Percentiles rank a stretch among this genome's conserved stretches.
Evolutionary conservation across 768 basidiomycete species (phyloP).

Genomic region (Mycena indigotica): DNA sequence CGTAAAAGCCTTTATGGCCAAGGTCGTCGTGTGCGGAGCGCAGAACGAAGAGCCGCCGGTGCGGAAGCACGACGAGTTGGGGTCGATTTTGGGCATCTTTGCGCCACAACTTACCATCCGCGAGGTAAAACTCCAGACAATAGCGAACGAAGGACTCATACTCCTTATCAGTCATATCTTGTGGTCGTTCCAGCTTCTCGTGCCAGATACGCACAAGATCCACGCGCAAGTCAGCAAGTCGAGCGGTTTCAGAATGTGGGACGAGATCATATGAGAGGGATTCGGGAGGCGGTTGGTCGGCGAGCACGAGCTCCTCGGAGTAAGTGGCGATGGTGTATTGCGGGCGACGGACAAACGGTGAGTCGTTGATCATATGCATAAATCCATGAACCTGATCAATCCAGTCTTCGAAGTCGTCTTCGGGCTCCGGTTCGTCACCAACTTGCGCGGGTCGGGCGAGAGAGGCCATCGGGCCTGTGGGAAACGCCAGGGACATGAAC

Average conservation of each 20-base stretch:
- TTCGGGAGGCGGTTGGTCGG: not conserved
- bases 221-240: not conserved
- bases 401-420: conserved; percentile 4
- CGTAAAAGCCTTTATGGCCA: conserved; percentile 10
- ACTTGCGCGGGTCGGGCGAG: conserved; percentile 1
- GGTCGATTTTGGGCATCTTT: conserved; percentile 2
- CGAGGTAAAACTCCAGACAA: conserved; percentile 3
- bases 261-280: not conserved
- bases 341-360: not conserved
- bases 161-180: not conserved
- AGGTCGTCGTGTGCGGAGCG: not conserved
- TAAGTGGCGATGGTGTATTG: not conserved
- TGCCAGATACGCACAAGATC: not conserved
- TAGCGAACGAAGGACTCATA: conserved; percentile 2
- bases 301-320: not conserved
- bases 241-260: not conserved
- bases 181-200: not conserved
- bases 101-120: conserved; percentile 2
- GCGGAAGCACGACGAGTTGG: not conserved
- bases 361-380: not conserved
- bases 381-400: conserved; percentile 1
- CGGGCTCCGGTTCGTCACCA: conserved; percentile 6
- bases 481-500: conserved; percentile 22
- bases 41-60: not conserved
- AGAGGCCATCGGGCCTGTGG: conserved; percentile 26